These are phyloP conservation scores for Nicotiana knightiana DNA, from an alignment of 257 asterid genomes.

Conservation along the genomic window DNA sequence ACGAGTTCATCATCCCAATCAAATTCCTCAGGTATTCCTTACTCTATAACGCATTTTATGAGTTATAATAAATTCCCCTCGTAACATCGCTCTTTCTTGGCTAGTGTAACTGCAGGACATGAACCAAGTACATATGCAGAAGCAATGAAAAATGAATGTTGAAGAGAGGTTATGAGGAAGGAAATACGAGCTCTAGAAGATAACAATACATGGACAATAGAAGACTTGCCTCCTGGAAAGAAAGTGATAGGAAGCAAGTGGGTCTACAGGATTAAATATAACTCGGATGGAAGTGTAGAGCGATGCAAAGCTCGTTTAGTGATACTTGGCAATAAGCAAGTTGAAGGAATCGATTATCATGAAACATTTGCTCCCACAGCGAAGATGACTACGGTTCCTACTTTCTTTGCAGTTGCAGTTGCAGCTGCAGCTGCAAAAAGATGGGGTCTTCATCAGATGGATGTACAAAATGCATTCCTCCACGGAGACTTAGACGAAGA, in stretches of 20 bases:
- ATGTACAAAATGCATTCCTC: neutral
- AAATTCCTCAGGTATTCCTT: too few species aligned
- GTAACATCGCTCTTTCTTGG: neutral
- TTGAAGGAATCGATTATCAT: conserved; percentile 4
- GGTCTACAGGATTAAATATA: conserved; percentile 15
- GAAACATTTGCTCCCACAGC: neutral
- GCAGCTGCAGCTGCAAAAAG: neutral
- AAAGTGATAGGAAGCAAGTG: conserved; percentile 3
- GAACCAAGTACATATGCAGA: neutral
- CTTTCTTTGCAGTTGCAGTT: neutral
- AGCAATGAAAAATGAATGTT: neutral
- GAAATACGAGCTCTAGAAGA: conserved; percentile 8
- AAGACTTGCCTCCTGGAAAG: neutral
- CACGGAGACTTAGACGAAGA: neutral
- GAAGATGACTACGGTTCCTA: neutral
- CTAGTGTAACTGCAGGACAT: neutral
- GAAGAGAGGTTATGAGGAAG: neutral
- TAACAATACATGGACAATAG: neutral
- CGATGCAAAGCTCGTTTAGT: neutral
- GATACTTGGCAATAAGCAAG: neutral
- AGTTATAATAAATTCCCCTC: too few species aligned
- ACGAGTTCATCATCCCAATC: too few species aligned
- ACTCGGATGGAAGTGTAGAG: neutral
- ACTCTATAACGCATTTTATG: too few species aligned
- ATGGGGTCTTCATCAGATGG: neutral